These are phyloP conservation scores for Trypanosomatidae sp. DNA, from an alignment of 208 protist species.

Conservation along the genomic window DNA sequence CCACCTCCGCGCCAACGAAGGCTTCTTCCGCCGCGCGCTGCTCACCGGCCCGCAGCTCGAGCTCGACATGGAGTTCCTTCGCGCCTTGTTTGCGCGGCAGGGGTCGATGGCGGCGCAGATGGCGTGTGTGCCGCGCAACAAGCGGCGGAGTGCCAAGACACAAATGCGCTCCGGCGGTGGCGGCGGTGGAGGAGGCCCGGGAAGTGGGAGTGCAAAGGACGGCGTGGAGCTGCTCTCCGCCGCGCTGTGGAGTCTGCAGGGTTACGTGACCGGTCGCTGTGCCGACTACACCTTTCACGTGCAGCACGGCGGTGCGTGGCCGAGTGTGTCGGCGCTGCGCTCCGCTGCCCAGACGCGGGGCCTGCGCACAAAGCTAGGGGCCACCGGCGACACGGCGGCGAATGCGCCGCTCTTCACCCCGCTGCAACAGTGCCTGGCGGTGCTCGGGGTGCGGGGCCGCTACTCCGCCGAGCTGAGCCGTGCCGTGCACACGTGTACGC, in stretches of 20 bases:
- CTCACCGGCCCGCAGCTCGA: conserved; percentile 38
- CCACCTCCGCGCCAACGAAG: conserved; percentile 63
- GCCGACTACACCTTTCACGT: conserved; percentile 71
- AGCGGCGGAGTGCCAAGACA: conserved; percentile 35
- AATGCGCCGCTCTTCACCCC: conserved; percentile 25
- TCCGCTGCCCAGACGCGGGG: conserved; percentile 36
- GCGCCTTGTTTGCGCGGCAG: conserved; percentile 25
- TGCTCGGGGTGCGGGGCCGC: conserved; percentile 67
- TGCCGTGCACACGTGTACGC: conserved; percentile 29
- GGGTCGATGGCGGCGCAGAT: conserved; percentile 11
- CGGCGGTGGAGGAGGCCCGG: conserved; percentile 12
- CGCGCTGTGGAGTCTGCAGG: conserved; percentile 71
- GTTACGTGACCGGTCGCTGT: conserved; percentile 50
- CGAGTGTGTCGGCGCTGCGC: conserved; percentile 29
- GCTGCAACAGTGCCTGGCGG: conserved; percentile 72
- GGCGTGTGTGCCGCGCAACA: conserved; percentile 36
- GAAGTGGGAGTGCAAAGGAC: no score
- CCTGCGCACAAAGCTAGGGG: conserved; percentile 23
- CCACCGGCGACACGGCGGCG: neutral
- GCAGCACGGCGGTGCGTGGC: conserved; percentile 15
- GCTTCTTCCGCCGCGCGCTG: conserved; percentile 53
- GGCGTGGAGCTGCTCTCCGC: conserved; percentile 59
- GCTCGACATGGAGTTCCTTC: conserved; percentile 72
- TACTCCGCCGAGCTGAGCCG: conserved; percentile 55
- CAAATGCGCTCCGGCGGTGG: conserved; percentile 21